These are phyloP conservation scores for Euphorbia peplus DNA, from an alignment of 345 rosid species.

Conservation along the genomic window DNA sequence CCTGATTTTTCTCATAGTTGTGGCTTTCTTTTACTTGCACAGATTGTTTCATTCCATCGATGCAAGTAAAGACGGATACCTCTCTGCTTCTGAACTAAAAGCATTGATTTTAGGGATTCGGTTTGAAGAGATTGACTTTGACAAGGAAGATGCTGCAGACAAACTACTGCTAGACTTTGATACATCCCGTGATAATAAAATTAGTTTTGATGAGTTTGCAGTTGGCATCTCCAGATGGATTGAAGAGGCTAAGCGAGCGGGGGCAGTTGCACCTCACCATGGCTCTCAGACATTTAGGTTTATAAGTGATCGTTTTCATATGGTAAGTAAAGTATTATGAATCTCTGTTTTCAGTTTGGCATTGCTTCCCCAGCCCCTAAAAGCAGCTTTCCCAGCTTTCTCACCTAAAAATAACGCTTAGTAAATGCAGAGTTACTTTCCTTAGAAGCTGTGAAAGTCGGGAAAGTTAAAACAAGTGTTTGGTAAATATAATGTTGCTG, in stretches of 20 bases:
- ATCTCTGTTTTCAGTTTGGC: not conserved
- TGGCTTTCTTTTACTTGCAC: constrained; percentile 12
- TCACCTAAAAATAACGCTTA: no score
- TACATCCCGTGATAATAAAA: constrained; percentile 31
- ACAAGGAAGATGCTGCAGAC: constrained; percentile 56
- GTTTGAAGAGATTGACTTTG: constrained; percentile 72
- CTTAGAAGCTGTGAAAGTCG: no score
- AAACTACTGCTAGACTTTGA: constrained; percentile 73
- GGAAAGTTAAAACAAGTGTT: no score
- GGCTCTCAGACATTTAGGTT: constrained; percentile 43
- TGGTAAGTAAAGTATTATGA: constrained; percentile 36
- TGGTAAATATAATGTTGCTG: no score
- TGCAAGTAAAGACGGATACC: constrained; percentile 38
- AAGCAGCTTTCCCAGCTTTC: no score
- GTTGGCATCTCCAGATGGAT: constrained; percentile 56
- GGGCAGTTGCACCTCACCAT: constrained; percentile 20
- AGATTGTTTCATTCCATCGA: constrained; percentile 77
- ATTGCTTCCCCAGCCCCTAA: no score
- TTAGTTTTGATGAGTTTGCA: constrained; percentile 48
- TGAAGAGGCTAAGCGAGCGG: constrained; percentile 24
- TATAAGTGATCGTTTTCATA: constrained; percentile 42
- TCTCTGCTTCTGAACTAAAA: constrained; percentile 54
- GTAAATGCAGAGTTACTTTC: no score
- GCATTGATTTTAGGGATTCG: constrained; percentile 74
- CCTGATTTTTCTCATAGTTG: not conserved